A percentile compares a stretch with the other conserved stretches of the same genome.
These are phyloP conservation scores for Yamadazyma takamatsuzukensis DNA, from an alignment of 805 yeast genomes.

Conservation along the genomic window DNA sequence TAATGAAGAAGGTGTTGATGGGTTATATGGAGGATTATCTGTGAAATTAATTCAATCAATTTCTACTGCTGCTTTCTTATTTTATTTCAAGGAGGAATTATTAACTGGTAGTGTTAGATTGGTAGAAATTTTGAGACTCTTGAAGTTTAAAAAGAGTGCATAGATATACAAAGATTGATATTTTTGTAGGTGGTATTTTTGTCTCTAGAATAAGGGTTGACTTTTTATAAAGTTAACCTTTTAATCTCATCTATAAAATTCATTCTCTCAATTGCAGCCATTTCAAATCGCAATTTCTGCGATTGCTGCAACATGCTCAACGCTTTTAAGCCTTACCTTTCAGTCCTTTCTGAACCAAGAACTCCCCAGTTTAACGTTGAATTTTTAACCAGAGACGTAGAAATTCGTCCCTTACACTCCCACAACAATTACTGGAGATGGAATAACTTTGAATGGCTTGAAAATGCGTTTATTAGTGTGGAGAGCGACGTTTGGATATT, in stretches of 20 bases:
- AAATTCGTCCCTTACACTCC: constrained; percentile 51
- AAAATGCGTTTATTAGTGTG: constrained; percentile 52
- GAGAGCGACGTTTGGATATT: constrained; percentile 68
- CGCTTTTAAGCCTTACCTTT: constrained; percentile 8
- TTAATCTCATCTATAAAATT: no score
- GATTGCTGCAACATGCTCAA: no score
- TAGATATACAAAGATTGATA: neutral
- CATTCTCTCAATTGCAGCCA: no score
- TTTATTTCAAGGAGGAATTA: constrained; percentile 86
- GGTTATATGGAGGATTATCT: constrained; percentile 77
- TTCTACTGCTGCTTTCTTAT: constrained; percentile 83
- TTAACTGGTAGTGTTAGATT: constrained; percentile 54
- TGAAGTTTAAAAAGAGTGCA: constrained; percentile 18
- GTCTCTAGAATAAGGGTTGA: constrained; percentile 1
- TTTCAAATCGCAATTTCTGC: no score
- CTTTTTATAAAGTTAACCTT: no score
- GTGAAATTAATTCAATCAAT: constrained; percentile 82
- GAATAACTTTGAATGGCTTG: constrained; percentile 55
- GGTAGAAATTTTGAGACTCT: constrained; percentile 39
- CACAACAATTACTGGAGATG: constrained; percentile 70
- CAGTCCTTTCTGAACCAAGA: no score
- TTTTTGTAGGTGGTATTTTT: neutral
- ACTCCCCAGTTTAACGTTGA: no score
- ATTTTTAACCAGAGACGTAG: constrained; percentile 31
- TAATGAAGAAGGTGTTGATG: constrained; percentile 65